Base-by-base conservation (phyloP, 2,329 filamentous ascomycete genomes). In the Fusarium goolgardi region DNA sequence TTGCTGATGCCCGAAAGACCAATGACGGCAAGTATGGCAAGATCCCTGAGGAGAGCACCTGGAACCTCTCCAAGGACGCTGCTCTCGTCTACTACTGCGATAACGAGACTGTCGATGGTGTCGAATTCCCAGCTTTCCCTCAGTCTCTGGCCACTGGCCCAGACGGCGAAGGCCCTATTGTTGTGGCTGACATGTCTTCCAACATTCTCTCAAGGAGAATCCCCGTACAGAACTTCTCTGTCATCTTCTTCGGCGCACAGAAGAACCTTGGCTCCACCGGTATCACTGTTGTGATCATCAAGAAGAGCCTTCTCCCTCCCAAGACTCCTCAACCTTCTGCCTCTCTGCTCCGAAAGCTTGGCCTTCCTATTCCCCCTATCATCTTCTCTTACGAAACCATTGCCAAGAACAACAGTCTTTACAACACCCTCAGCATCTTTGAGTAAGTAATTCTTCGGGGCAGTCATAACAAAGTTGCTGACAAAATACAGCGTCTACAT, bases 371-470 rank as follows among this genome's bases (percentile, higher is more conserved):
- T 40, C 89, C 90, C 1, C 94, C 95, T 4, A 87, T 92, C 20
- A 87, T 97, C 43, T 82, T 98, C 47, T 88, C 92, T 68, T 98
- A 95, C 76, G 90, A 93, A 65, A 93, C 88, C 0, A 91, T 96
- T 70, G 90, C 92, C 40, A 96, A 96, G 84, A 96, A 96, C 82
- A 96, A 97, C 82, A 96, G 91, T 72, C 85, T 98, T 29, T 98
- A 98, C 83, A 98, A 98, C 81, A 98, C 95, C 0, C 83, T 98
- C 13, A 94, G 93, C 74, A 97, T 98, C 75, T 97, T 98, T 75
- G 94, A 88, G 87, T 88, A 78, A 75, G 85, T 80, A 25, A 8
- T 20, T 11, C 9, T 21, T 4, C 4, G 1, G 20, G 9, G 25
- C 6, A 18, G 41, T 6, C 21, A 8, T 16, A 12, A 13, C 25